Percentiles rank a stretch among this genome's conserved stretches.
Evolutionary conservation across 83 land plant genomes (phyloP).

Genomic region (Diphasiastrum complanatum): DNA sequence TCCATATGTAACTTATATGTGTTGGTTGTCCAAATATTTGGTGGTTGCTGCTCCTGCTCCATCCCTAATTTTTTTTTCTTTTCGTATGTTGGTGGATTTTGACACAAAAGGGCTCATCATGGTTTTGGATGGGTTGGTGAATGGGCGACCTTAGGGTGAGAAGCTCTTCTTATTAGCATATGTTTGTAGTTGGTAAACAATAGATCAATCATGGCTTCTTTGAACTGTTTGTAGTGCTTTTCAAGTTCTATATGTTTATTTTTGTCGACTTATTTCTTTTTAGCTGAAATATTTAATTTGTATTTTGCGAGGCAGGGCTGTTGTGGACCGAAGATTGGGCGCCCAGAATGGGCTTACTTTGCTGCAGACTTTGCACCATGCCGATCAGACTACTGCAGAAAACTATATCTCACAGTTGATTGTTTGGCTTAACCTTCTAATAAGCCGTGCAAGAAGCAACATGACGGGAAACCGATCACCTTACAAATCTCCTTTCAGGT

Average conservation of each 20-base stretch:
- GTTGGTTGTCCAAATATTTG: too few species aligned
- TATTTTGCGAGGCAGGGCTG: not conserved
- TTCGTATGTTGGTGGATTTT: too few species aligned
- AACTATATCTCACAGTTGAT: slow-evolving; percentile 5
- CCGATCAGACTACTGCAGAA: slow-evolving; percentile 5
- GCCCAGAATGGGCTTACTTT: not conserved
- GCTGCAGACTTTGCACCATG: slow-evolving; percentile 12
- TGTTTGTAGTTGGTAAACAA: too few species aligned
- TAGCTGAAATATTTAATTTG: not conserved
- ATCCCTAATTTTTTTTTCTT: too few species aligned
- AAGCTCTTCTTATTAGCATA: too few species aligned
- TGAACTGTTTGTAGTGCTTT: too few species aligned
- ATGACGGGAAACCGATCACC: slow-evolving; percentile 6
- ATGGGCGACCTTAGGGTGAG: slow-evolving; percentile 12
- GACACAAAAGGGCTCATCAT: slow-evolving; percentile 2
- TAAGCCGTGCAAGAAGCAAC: slow-evolving; percentile 1
- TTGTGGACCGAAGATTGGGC: slow-evolving; percentile 7
- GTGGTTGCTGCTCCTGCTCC: too few species aligned
- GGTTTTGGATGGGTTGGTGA: slow-evolving; percentile 19
- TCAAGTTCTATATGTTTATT: too few species aligned
- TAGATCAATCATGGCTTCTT: too few species aligned
- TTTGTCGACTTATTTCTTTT: not conserved
- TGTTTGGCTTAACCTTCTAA: slow-evolving; percentile 10
- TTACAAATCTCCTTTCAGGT: slow-evolving; percentile 5
- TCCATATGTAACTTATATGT: too few species aligned